Evolutionary conservation across 208 protist genomes (phyloP).

Genomic region (Wallacemonas sp.): DNA sequence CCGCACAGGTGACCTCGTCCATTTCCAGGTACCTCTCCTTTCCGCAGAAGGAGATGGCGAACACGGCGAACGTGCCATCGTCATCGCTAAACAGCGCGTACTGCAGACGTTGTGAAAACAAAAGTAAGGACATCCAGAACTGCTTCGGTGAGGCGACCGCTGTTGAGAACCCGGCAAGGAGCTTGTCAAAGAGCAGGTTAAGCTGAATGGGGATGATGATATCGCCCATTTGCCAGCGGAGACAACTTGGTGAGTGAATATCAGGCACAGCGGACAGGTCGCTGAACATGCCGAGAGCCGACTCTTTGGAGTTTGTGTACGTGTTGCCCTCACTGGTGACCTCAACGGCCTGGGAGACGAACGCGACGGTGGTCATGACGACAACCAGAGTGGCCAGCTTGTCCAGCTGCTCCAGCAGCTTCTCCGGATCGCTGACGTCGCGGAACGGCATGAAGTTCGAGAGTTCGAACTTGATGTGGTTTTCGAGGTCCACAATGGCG

Average conservation of each 20-base stretch:
- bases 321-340: constrained; percentile 72
- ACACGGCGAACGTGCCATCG: constrained; percentile 70
- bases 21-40: constrained; percentile 70
- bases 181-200: constrained; percentile 62
- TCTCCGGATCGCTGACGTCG: constrained; percentile 55
- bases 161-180: constrained; percentile 72
- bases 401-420: constrained; percentile 60
- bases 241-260: constrained; percentile 65
- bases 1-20: constrained; percentile 53
- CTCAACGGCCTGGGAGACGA: constrained; percentile 51
- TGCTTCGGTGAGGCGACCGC: constrained; percentile 57
- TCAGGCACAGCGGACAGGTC: constrained; percentile 77
- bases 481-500: constrained; percentile 63
- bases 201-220: constrained; percentile 74
- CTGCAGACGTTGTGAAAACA: constrained; percentile 54
- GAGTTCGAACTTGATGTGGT: constrained; percentile 77
- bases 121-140: constrained; percentile 71
- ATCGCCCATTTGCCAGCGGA: constrained; percentile 58
- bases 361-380: constrained; percentile 64
- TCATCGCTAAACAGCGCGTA: constrained; percentile 80
- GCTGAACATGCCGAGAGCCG: constrained; percentile 69
- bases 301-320: constrained; percentile 71
- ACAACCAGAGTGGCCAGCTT: constrained; percentile 53
- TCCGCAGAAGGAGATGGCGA: constrained; percentile 61
- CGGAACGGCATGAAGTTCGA: constrained; percentile 60